phyloP scores from a whole-genome alignment of 495 filamentous ascomycete species.

The Hamigera avellanea region DNA sequence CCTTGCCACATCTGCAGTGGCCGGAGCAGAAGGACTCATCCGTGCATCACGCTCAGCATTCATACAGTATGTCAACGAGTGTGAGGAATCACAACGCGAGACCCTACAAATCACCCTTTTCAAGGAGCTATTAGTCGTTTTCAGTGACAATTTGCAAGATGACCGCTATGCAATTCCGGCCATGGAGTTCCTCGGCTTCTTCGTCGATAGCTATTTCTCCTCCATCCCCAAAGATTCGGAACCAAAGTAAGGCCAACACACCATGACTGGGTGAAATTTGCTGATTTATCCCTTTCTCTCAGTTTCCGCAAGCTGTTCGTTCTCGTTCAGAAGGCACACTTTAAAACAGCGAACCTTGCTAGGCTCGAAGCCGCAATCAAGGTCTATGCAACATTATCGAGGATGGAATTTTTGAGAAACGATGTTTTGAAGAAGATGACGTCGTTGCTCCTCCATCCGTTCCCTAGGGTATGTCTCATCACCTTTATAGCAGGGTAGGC shows the following conservation, averaged over 20 bases:
- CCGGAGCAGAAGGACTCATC: constrained; percentile 72
- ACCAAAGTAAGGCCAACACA: constrained; percentile 8
- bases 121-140: constrained; percentile 26
- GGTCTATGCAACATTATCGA: constrained; percentile 58
- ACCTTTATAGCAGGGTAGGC: not conserved
- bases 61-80: constrained; percentile 27
- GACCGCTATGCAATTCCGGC: constrained; percentile 66
- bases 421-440: constrained; percentile 46
- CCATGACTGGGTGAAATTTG: not conserved
- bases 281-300: constrained; percentile 4
- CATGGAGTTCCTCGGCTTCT: constrained; percentile 62
- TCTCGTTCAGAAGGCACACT: constrained; percentile 63
- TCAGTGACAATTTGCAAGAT: constrained; percentile 37
- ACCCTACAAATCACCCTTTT: constrained; percentile 22
- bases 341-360: constrained; percentile 65
- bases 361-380: constrained; percentile 69
- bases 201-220: constrained; percentile 43
- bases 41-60: constrained; percentile 63
- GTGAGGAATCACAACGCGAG: constrained; percentile 24
- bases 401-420: constrained; percentile 19
- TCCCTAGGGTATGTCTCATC: constrained; percentile 40
- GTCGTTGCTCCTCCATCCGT: constrained; percentile 51
- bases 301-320: constrained; percentile 52
- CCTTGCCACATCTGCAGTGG: constrained; percentile 69
- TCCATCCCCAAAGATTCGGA: constrained; percentile 8